Percentiles rank a stretch among this genome's conserved stretches.
phyloP scores from a whole-genome alignment of 495 filamentous ascomycete genomes.

The Beverwykella pulmonaria region DNA sequence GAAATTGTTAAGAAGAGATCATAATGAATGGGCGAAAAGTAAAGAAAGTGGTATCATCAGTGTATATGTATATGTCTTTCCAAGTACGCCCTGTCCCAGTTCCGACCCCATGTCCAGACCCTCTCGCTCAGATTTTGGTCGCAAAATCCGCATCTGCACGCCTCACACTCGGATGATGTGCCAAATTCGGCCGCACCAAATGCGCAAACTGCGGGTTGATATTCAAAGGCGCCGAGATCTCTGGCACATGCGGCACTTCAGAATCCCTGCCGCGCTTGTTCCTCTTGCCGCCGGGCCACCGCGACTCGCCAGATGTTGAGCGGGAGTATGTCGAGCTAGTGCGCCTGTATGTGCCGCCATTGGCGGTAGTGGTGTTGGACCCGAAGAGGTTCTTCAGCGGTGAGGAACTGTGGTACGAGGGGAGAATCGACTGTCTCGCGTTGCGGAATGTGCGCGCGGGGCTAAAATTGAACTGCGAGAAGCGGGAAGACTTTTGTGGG shows the following conservation, averaged over 20 bases:
- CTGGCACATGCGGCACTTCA: conserved; percentile 34
- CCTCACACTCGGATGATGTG: conserved; percentile 38
- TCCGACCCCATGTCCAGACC: neutral
- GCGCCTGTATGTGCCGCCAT: conserved; percentile 1
- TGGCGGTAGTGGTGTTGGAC: neutral
- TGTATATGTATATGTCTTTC: neutral
- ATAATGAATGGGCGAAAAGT: neutral
- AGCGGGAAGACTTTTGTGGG: conserved; percentile 13
- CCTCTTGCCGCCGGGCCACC: neutral
- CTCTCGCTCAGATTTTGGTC: neutral
- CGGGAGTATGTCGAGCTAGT: conserved; percentile 24
- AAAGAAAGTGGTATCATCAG: conserved; percentile 23
- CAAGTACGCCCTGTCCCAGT: neutral
- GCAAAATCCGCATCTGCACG: neutral
- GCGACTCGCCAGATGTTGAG: conserved; percentile 25
- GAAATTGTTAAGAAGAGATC: neutral
- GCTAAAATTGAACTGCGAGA: conserved; percentile 34
- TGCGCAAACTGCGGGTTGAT: conserved; percentile 49
- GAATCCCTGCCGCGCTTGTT: conserved; percentile 13
- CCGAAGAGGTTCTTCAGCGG: conserved; percentile 12
- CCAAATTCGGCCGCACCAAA: conserved; percentile 43
- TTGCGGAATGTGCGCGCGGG: conserved; percentile 30
- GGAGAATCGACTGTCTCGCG: conserved; percentile 35
- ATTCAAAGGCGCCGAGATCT: conserved; percentile 46
- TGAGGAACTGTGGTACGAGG: conserved; percentile 37